Base-by-base conservation (phyloP, 257 asterid genomes). In the Solanum lycopersicoides region DNA sequence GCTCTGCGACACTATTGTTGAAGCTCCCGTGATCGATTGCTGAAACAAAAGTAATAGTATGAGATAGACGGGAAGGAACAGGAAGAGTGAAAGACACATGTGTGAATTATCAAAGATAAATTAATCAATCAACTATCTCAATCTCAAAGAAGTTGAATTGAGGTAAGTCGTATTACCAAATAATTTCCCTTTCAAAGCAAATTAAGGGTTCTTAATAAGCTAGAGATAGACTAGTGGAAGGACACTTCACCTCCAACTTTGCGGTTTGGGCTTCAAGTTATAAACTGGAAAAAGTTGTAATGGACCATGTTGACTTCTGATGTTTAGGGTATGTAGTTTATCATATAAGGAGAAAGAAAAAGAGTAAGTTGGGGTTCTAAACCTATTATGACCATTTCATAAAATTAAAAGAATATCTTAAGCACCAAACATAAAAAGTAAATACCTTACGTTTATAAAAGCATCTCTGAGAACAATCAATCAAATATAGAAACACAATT, bases 11-110 rank as follows among this genome's bases (percentile, higher is more conserved):
- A 88, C 98, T 95, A 92, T 91, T 93, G 91, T 94, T 94, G 93
- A 95, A 94, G 93, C 98, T 93, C 88, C 96, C 94, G 59, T 90
- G 96, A 93, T 95, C 98, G 21, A 63, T 91, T 60, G 82, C 98
- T 94, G 94, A 86, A 71, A 71, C 89, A 90, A 86, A 83, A 83
- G 42, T 56, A 65, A 74, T 82, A 88, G 76, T 50, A 41, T 71
- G 84, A 75, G 83, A 76, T 68, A 60, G 66, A 50, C 39, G 2
- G 56, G 42, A 13, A 41, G n/a, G 77, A 84, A 28, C 23, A 74
- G 75, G 79, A 72, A 72, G 44, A 72, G 44, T 2, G 25, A 69
- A 71, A 76, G 47, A 82, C 37, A 66, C 86, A 60, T 13, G 30
- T 20, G 7, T 42, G 18, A 53, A 68, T 60, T 37, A 80, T 45